Base-by-base conservation (phyloP, 2,329 filamentous ascomycete genomes). In the Chaetothyriales sp. region DNA sequence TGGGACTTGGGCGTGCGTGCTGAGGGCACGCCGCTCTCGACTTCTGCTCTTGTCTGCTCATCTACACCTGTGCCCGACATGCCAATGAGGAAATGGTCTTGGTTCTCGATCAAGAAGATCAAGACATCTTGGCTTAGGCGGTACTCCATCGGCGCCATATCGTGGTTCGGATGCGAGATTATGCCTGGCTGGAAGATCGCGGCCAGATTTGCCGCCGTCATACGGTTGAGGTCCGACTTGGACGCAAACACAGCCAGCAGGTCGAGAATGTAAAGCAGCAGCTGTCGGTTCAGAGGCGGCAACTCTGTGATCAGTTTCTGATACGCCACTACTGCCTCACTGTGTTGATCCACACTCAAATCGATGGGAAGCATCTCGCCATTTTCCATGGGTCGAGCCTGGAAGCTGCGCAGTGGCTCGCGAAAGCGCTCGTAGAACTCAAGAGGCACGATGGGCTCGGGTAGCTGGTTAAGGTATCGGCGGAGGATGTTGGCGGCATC, bases 1-100 rank as follows among this genome's bases (percentile, higher is more conserved):
- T 25, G 77, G 75, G 47, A 75, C 73, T 63, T 77, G 77, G 56
- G 78, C 62, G 66, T 73, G 64, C 70, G 70, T 51, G 68, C 71
- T 54, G 66, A 76, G n/a, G 64, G 58, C 60, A 65, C 70, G 2
- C 84, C 84, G 52, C 85, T 86, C 63, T 89, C 82, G 40, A 82
- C 74, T 55, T 82, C 79, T 62, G 79, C 77, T 48, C 81, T 74
- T 6, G 80, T 82, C 55, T 80, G 82, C 64, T 94, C 87, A 64
- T 95, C 89, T n/a, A 89, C 86, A n/a, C 82, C 89, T n/a, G 89
- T 95, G 45, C 92, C 92, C 65, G 89, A 87, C 92, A 98, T 98
- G 51, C 92, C 92, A 58, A 98, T 94, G 58, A 98, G 73, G 74
- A 98, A 98, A 68, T 95, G 87, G 64, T 98, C 92, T 67, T 98